Percentiles rank a stretch among this genome's conserved stretches.
Conservation (phyloP, 2,329 filamentous ascomycete species). For the Cordyceps pruinosa region DNA sequence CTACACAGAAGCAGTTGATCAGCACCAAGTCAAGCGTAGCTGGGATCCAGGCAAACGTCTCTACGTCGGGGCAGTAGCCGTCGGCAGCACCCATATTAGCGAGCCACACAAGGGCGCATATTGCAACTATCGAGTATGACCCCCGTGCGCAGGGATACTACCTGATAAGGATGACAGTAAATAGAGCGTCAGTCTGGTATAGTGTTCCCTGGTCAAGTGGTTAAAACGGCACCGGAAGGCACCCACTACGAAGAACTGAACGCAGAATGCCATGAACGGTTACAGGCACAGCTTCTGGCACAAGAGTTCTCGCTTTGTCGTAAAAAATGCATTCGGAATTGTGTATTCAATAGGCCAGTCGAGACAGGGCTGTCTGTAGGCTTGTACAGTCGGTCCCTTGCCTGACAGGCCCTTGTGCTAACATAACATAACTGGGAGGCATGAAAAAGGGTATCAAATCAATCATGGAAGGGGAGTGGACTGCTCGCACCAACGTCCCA, state of each 20-base stretch:
- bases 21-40: too few relatives aligned
- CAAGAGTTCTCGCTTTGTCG: background rate
- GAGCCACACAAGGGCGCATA: too few relatives aligned
- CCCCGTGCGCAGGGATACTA: too few relatives aligned
- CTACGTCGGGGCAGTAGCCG: too few relatives aligned
- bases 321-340: background rate
- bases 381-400: background rate
- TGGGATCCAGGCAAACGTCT: too few relatives aligned
- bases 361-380: background rate
- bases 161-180: too few relatives aligned
- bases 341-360: constrained; percentile 4
- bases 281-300: background rate
- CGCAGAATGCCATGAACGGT: background rate
- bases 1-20: too few relatives aligned
- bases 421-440: background rate
- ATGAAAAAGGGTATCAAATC: constrained; percentile 12
- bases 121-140: too few relatives aligned
- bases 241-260: background rate
- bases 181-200: too few relatives aligned
- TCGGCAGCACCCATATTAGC: too few relatives aligned
- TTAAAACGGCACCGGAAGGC: too few relatives aligned
- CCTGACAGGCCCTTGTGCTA: background rate
- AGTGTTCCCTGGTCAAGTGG: too few relatives aligned
- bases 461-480: constrained; percentile 7
- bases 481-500: constrained; percentile 7